Evolutionary conservation across 176 grass and related monocot species (phyloP).

Genomic region (Saccharum spontaneum): DNA sequence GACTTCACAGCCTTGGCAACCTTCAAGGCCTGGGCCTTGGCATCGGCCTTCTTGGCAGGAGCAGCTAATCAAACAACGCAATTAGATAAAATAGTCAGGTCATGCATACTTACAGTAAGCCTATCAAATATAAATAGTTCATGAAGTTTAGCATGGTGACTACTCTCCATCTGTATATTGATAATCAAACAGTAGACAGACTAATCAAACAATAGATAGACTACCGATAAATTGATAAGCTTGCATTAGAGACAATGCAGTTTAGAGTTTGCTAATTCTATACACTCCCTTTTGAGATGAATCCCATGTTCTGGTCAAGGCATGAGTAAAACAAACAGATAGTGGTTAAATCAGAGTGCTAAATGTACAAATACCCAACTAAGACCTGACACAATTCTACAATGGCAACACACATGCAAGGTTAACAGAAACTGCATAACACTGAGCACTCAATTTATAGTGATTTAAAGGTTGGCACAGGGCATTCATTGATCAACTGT

Average conservation of each 20-base stretch:
- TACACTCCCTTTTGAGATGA: not conserved
- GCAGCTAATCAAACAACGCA: not conserved
- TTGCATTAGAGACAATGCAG: not conserved
- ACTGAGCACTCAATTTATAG: not conserved
- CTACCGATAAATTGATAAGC: no score
- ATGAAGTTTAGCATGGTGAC: not conserved
- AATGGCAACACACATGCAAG: not conserved
- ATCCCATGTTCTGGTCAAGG: not conserved
- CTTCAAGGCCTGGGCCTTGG: not conserved
- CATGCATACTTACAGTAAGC: not conserved
- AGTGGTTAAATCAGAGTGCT: not conserved
- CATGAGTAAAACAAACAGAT: not conserved
- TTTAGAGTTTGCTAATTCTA: not conserved
- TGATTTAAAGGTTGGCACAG: not conserved
- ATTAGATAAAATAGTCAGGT: not conserved
- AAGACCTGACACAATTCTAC: not conserved
- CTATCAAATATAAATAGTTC: not conserved
- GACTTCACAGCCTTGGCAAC: conserved; percentile 4
- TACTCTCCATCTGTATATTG: no score
- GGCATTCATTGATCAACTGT: not conserved
- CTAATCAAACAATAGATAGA: no score
- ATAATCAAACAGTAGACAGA: not conserved
- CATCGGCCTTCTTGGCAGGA: not conserved
- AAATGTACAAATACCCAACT: not conserved
- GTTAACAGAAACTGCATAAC: not conserved